These are phyloP conservation scores for Urtica urens DNA, from an alignment of 306 rosid species.

Conservation along the genomic window DNA sequence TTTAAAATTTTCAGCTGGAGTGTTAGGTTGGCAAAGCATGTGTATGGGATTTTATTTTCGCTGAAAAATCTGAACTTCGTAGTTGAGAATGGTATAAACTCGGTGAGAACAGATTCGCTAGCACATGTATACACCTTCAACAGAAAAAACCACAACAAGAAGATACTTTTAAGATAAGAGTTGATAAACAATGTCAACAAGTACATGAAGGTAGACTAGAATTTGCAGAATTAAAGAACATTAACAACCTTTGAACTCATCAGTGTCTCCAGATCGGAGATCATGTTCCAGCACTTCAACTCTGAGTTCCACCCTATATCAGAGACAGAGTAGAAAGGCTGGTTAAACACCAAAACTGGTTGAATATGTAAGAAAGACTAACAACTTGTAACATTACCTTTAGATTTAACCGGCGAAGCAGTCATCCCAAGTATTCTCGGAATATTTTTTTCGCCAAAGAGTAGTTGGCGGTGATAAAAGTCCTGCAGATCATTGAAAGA, in stretches of 20 bases:
- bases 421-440: conserved; percentile 91
- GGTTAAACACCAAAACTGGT: background rate
- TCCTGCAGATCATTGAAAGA: conserved; percentile 40
- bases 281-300: conserved; percentile 26
- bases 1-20: conserved; percentile 22
- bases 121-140: conserved; percentile 73
- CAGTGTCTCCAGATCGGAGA: conserved; percentile 44
- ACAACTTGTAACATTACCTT: conserved; percentile 36
- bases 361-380: background rate
- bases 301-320: conserved; percentile 43
- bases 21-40: conserved; percentile 18
- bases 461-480: conserved; percentile 49
- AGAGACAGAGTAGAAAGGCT: conserved; percentile 4
- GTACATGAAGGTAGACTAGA: background rate
- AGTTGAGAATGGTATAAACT: conserved; percentile 50
- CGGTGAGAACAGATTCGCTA: conserved; percentile 50
- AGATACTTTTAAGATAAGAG: background rate
- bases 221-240: conserved; percentile 10
- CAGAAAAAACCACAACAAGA: background rate
- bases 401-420: conserved; percentile 77
- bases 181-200: background rate
- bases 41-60: conserved; percentile 20
- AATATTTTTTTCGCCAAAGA: conserved; percentile 27
- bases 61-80: conserved; percentile 53
- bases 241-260: conserved; percentile 68